Conservation (phyloP, 805 yeast species). For the Soucietia sequanensis region DNA sequence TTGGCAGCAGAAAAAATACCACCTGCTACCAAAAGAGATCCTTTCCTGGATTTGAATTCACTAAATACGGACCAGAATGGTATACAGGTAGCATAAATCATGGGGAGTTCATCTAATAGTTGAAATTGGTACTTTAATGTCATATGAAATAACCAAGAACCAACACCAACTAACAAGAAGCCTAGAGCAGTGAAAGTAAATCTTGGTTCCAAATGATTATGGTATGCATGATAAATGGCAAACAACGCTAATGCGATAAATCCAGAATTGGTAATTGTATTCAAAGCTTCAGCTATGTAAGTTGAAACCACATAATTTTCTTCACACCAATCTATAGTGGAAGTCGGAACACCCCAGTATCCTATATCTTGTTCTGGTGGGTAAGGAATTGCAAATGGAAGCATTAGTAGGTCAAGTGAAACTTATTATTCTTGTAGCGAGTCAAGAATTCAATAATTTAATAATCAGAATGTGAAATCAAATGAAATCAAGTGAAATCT, state of each 20-base stretch:
- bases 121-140: constrained; percentile 88
- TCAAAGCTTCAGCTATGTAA: constrained; percentile 87
- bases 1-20: constrained; percentile 54
- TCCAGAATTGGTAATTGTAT: constrained; percentile 75
- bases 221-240: constrained; percentile 59
- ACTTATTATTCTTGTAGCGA: too few relatives aligned
- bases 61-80: constrained; percentile 86
- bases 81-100: constrained; percentile 96
- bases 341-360: constrained; percentile 80
- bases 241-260: constrained; percentile 55
- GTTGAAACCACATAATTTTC: constrained; percentile 88
- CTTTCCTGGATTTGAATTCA: constrained; percentile 45
- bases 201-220: constrained; percentile 63
- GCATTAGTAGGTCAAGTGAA: too few relatives aligned
- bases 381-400: constrained; percentile 53
- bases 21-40: constrained; percentile 45
- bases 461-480: too few relatives aligned
- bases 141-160: constrained; percentile 96
- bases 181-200: constrained; percentile 74
- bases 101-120: constrained; percentile 91
- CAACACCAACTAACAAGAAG: constrained; percentile 86
- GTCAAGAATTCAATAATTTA: too few relatives aligned
- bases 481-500: too few relatives aligned
- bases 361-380: constrained; percentile 58
- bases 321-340: constrained; percentile 99